phyloP scores from a whole-genome alignment of 305 asterid genomes.

The Salvia sclarea region DNA sequence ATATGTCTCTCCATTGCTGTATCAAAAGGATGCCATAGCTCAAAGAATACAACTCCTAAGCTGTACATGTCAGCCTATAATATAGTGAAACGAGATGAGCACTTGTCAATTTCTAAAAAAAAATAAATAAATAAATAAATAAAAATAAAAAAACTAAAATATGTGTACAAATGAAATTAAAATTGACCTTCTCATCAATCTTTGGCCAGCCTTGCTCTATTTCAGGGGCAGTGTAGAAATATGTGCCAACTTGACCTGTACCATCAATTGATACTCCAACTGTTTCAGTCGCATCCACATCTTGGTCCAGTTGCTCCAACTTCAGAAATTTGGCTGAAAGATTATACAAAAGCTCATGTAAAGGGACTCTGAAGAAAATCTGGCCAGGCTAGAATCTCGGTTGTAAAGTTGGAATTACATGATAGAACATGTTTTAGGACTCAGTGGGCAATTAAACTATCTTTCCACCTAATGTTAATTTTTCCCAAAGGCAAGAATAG shows the following conservation, averaged over 20 bases:
- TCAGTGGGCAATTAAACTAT: slow-evolving; percentile 1
- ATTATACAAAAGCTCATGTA: slow-evolving; percentile 24
- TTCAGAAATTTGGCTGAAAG: slow-evolving; percentile 89
- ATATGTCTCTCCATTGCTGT: slow-evolving; percentile 96
- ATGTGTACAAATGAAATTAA: slow-evolving; percentile 9
- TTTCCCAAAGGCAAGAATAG: background rate
- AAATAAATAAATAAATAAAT: too few relatives aligned
- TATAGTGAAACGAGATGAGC: slow-evolving; percentile 34
- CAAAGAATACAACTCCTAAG: slow-evolving; percentile 91
- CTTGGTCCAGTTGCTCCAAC: slow-evolving; percentile 96
- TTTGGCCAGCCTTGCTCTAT: slow-evolving; percentile 99
- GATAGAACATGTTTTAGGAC: background rate
- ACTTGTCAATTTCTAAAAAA: slow-evolving; percentile 28
- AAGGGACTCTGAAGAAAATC: slow-evolving; percentile 18
- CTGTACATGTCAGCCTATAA: slow-evolving; percentile 95
- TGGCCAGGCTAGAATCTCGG: background rate
- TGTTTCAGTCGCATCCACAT: slow-evolving; percentile 68
- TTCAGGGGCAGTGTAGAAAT: slow-evolving; percentile 97
- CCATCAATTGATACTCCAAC: slow-evolving; percentile 82
- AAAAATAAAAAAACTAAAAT: too few relatives aligned
- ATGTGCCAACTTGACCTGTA: slow-evolving; percentile 96
- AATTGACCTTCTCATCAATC: slow-evolving; percentile 84
- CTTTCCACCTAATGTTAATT: background rate
- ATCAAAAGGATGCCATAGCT: slow-evolving; percentile 97
- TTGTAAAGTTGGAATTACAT: slow-evolving; percentile 1